These are phyloP conservation scores for Stemphylium vesicarium DNA, from an alignment of 2,329 filamentous ascomycete species.

Conservation along the genomic window DNA sequence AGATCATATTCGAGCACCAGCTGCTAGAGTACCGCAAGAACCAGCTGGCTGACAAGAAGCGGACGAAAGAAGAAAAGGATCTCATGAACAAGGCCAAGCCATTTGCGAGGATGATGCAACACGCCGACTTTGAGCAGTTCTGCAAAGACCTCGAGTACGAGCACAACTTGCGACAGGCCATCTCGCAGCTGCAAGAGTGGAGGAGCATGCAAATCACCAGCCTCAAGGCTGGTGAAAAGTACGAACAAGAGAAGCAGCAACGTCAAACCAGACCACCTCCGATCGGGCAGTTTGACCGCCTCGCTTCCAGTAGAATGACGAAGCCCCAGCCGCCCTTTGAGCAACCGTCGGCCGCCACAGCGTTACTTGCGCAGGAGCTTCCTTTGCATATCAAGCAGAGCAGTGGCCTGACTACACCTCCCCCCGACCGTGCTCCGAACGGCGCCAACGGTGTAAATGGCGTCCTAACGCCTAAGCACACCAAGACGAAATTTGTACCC, in stretches of 20 bases:
- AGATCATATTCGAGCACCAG: constrained; percentile 94
- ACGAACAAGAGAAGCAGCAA: constrained; percentile 83
- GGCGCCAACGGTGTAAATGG: constrained; percentile 55
- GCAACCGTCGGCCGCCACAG: constrained; percentile 74
- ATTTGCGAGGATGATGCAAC: constrained; percentile 96
- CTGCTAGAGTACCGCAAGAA: constrained; percentile 94
- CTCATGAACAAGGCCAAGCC: constrained; percentile 92
- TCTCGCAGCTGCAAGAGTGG: constrained; percentile 93
- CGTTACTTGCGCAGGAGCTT: constrained; percentile 80
- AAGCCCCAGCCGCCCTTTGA: constrained; percentile 70
- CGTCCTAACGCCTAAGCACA: constrained; percentile 46
- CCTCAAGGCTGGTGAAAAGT: constrained; percentile 85
- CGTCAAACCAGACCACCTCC: constrained; percentile 71
- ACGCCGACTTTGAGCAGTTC: constrained; percentile 85
- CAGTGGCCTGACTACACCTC: constrained; percentile 51
- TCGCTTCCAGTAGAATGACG: constrained; percentile 73
- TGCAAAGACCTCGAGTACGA: constrained; percentile 88
- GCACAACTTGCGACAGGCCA: constrained; percentile 87
- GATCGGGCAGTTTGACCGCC: constrained; percentile 83
- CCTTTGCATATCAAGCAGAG: constrained; percentile 63
- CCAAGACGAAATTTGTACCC: constrained; percentile 58
- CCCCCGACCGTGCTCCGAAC: constrained; percentile 55
- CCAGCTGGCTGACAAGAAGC: constrained; percentile 86
- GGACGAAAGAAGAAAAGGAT: constrained; percentile 93
- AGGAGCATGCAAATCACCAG: constrained; percentile 82